Base-by-base conservation (phyloP, 495 filamentous ascomycete species). In the Penicillium herquei region DNA sequence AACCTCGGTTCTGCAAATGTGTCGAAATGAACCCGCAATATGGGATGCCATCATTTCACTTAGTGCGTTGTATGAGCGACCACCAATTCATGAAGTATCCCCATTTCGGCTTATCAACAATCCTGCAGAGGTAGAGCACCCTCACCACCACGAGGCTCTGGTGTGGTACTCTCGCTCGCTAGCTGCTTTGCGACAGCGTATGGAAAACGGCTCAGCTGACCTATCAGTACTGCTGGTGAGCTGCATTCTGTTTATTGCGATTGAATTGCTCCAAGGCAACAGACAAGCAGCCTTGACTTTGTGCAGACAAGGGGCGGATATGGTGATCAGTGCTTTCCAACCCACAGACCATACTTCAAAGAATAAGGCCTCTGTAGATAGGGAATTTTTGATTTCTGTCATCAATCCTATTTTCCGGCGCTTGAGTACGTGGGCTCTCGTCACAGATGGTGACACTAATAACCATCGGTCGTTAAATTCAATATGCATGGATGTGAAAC, bases 221-320 rank as follows among this genome's bases (percentile, higher is more conserved):
- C 54, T 73, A 44, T 62, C 67, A 30, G 56, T 80, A 13, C 76
- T 75, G 1, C 62, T 81, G 11, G 64, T 81, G 11, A 78, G 72
- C 17, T 82, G 79, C 49, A 60, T 82, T 10, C 66, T 83, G n/a
- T 83, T 80, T 51, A 70, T 80, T n/a, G 79, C 73, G 42, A 77
- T 82, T 42, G 80, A 82, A 62, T 66, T 80, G 49, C 67, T 82
- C 53, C 76, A 78, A 51, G 74, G 71, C 14, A 77, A 81, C 65
- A 65, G 71, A 49, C 65, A 59, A 30, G 72, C 73, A 16, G 79
- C 79, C 62, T 30, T 75, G 67, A 21, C 58, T 66, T 51, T 76
- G 68, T 70, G 70, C 72, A 48, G 64, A 34, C 70, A 79, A 52
- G 76, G 76, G 37, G 44, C 39, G 17, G 54, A 55, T 39, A 50